These are phyloP conservation scores for Ampelocalamus luodianensis DNA, from an alignment of 176 grass and related monocot species.

Conservation along the genomic window DNA sequence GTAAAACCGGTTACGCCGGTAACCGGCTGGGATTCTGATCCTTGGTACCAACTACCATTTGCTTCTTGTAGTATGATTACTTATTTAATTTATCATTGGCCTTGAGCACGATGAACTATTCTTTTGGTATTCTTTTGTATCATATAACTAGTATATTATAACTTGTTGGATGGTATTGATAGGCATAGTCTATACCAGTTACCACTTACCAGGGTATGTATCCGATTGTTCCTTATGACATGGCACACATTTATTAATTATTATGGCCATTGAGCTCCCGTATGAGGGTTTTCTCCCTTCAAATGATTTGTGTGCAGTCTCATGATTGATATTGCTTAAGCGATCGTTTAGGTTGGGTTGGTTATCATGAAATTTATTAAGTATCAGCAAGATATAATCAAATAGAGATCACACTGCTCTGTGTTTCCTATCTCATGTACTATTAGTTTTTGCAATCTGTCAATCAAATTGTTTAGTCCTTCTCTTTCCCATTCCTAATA, in stretches of 20 bases:
- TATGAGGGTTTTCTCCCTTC: neutral
- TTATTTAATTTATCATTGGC: neutral
- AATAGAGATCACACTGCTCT: neutral
- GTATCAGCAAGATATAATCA: neutral
- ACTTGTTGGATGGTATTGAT: neutral
- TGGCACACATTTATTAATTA: neutral
- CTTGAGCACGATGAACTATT: neutral
- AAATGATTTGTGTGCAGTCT: neutral
- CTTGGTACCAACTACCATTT: neutral
- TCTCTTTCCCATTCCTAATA: neutral
- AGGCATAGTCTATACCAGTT: neutral
- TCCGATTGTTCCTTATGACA: slow-evolving; percentile 1
- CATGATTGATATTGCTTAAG: neutral
- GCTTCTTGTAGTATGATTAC: slow-evolving; percentile 4
- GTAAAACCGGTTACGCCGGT: no score
- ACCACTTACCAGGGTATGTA: neutral
- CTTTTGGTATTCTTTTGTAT: slow-evolving; percentile 22
- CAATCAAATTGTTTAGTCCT: slow-evolving; percentile 17
- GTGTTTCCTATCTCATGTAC: neutral
- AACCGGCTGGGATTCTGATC: no score
- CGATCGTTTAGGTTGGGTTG: neutral
- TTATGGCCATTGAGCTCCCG: neutral
- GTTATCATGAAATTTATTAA: neutral
- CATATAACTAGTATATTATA: neutral
- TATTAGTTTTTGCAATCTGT: neutral